Percentiles rank a stretch among this genome's conserved stretches.
These are phyloP conservation scores for Spergularia marina DNA, from an alignment of 148 eudicot genomes.

Conservation along the genomic window DNA sequence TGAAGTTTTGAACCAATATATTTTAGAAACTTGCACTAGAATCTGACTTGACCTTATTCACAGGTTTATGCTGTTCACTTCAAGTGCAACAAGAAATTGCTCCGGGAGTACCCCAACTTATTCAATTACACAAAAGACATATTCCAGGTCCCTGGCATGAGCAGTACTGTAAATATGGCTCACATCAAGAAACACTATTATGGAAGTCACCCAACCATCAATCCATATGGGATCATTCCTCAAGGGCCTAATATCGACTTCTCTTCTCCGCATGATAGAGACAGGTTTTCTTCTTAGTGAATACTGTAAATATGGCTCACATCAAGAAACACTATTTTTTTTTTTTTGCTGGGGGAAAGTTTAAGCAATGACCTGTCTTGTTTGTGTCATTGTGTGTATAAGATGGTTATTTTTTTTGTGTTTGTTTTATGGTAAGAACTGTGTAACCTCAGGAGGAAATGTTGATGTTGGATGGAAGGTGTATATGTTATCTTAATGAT, in stretches of 20 bases:
- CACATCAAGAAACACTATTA: slow-evolving; percentile 87
- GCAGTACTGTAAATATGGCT: slow-evolving; percentile 69
- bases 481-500: not conserved
- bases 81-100: slow-evolving; percentile 81
- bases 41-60: not conserved
- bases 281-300: slow-evolving; percentile 21
- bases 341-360: no score
- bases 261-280: slow-evolving; percentile 63
- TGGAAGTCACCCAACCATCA: slow-evolving; percentile 69
- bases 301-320: no score
- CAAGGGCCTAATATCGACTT: slow-evolving; percentile 68
- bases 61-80: slow-evolving; percentile 90
- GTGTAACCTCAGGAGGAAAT: not conserved
- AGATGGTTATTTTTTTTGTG: not conserved
- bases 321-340: no score
- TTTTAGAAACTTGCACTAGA: not conserved
- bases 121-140: slow-evolving; percentile 85
- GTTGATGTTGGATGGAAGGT: not conserved
- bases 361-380: not conserved
- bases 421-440: not conserved
- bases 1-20: not conserved
- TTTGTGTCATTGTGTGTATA: not conserved
- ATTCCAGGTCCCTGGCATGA: slow-evolving; percentile 73
- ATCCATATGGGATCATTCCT: slow-evolving; percentile 77
- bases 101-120: slow-evolving; percentile 73